phyloP scores from a whole-genome alignment of 306 rosid genomes.

The Gastrolobium bilobum region DNA sequence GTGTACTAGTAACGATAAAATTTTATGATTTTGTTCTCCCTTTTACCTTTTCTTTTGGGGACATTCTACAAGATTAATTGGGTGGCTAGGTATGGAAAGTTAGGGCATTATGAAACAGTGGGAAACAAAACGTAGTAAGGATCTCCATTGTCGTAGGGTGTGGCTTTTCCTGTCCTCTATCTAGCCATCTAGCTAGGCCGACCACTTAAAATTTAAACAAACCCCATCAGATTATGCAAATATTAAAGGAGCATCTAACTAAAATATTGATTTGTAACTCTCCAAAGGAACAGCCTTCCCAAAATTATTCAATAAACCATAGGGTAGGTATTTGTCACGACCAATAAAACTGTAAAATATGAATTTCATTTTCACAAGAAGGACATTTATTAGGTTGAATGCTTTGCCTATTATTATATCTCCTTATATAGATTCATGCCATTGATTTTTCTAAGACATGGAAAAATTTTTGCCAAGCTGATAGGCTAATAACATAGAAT shows the following conservation, averaged over 20 bases:
- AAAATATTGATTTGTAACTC: slow-evolving; percentile 50
- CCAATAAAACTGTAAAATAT: slow-evolving; percentile 29
- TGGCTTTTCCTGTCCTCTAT: slow-evolving; percentile 31
- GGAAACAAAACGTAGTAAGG: slow-evolving; percentile 35
- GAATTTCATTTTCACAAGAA: background rate
- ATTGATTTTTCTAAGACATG: slow-evolving; percentile 9
- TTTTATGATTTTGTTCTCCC: slow-evolving; percentile 27
- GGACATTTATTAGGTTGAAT: slow-evolving; percentile 43
- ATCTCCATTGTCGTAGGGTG: slow-evolving; percentile 12
- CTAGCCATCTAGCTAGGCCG: slow-evolving; percentile 33
- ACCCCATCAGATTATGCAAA: slow-evolving; percentile 28
- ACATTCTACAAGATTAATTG: slow-evolving; percentile 26
- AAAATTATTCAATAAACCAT: slow-evolving; percentile 47
- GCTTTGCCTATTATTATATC: slow-evolving; percentile 20
- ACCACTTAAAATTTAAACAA: slow-evolving; percentile 37
- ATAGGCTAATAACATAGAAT: slow-evolving; percentile 39
- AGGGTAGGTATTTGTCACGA: slow-evolving; percentile 43
- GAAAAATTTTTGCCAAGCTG: slow-evolving; percentile 32
- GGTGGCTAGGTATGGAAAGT: slow-evolving; percentile 42
- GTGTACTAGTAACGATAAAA: slow-evolving; percentile 14
- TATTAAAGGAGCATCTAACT: slow-evolving; percentile 34
- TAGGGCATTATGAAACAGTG: slow-evolving; percentile 12
- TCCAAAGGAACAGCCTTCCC: slow-evolving; percentile 56
- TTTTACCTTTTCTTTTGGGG: slow-evolving; percentile 42
- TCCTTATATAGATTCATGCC: background rate